These are phyloP conservation scores for Canna indica DNA, from an alignment of 176 grass and related monocot species.

Conservation along the genomic window DNA sequence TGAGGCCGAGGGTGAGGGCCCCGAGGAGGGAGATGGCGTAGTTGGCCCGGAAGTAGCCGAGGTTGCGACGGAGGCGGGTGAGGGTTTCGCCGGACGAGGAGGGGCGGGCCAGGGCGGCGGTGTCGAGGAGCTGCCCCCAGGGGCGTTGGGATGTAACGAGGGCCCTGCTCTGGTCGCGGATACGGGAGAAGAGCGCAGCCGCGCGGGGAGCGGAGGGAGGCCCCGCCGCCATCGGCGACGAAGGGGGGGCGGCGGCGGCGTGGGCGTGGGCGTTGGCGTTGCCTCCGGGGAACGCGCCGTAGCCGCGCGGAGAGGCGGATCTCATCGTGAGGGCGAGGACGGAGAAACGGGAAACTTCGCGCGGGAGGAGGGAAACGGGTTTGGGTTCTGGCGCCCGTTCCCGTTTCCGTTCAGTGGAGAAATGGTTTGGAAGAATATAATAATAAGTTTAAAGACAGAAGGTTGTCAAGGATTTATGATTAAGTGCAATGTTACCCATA, in stretches of 20 bases:
- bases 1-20: constrained; percentile 45
- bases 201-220: constrained; percentile 29
- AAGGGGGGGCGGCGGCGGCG: constrained; percentile 29
- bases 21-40: constrained; percentile 43
- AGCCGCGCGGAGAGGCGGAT: constrained; percentile 18
- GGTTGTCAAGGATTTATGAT: too few relatives aligned
- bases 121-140: constrained; percentile 63
- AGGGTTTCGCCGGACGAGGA: constrained; percentile 38
- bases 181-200: constrained; percentile 44
- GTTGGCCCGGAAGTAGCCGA: constrained; percentile 82
- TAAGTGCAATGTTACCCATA: too few relatives aligned
- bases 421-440: too few relatives aligned
- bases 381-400: not conserved
- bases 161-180: constrained; percentile 65
- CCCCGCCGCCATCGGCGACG: constrained; percentile 21
- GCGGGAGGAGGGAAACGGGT: not conserved
- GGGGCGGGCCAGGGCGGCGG: constrained; percentile 53
- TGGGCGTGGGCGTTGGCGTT: not conserved
- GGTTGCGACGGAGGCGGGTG: constrained; percentile 55
- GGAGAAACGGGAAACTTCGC: constrained; percentile 18
- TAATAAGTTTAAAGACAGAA: too few relatives aligned
- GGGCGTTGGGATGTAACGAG: constrained; percentile 60
- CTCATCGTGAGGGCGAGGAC: constrained; percentile 11
- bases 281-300: not conserved
- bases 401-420: not conserved